Evolutionary conservation across 1,284 basidiomycete species (phyloP), one percentile per base, ranked within the genome.

Genomic region (Ganoderma meredithae): DNA sequence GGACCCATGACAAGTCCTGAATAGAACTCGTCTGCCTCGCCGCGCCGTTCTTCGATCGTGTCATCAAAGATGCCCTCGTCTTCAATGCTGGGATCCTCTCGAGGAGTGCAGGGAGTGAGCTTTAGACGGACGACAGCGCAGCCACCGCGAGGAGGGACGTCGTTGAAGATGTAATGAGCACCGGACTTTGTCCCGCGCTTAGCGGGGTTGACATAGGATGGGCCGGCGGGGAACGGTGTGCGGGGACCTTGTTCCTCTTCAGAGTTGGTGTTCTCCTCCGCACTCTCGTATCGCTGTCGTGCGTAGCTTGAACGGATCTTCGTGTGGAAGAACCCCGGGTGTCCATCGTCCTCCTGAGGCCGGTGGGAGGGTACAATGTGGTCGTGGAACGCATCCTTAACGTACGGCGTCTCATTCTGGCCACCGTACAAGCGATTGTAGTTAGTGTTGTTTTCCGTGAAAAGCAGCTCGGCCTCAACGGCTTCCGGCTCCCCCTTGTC

Each of bases 351-450:
- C 6, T 66, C 63, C 19, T 87, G 80, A 6, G 92, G 92, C 64
- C 95, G 91, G 80, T 98, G 97, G 17, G 84, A 84, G 3, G 91
- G 90, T 71, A 99, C 91, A 79, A 99, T 94, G 78, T 99, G 94
- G 79, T 99, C 97, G 78, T 99, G 96, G 86, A 99, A 99, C n/a
- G 93, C 97, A 77, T 99, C 97, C 83, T 99, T 99, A 76, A 95
- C 94, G 78, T 92, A 97, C 1, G 88, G 87, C 0, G 90, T 90
- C 67, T 88, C 84, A 83, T 99, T 98, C 74, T 89, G 83, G 31
- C 95, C 96, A 43, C 91, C 91, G 79, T 98, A 99, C 41, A 99
- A 86, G 68, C 97, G 89, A 76, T 89, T 87, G 79, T 93, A 97
- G 85, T 99, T 99, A 71, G 97, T 98, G 79, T 99, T 95, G 81